Base-by-base conservation (phyloP, 1,139 yeast genomes). In the Diutina pseudorugosa region DNA sequence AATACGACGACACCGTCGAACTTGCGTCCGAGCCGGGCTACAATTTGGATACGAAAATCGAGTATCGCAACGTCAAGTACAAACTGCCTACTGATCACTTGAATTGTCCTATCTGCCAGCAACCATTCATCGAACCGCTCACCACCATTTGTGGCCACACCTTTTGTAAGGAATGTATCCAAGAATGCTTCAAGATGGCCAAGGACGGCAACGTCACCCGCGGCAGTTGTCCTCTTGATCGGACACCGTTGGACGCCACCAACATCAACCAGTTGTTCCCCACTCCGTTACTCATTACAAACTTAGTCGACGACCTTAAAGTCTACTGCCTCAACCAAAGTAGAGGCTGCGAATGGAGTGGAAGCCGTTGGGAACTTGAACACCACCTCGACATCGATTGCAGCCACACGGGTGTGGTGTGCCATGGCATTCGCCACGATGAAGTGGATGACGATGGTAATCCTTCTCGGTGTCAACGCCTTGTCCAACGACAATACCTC, bases 61-160 rank as follows among this genome's bases (percentile, higher is more conserved):
- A 72, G 54, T 54, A 70, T 47, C 58, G 76, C 51, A 69, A 66
- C 52, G 59, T 64, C 52, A 65, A 61, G 52, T 73, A 72, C 55
- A 60, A 64, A 47, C 68, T 67, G 52, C 60, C 59, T 61, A 80
- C 70, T 21, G 86, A 81, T 41, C 84, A 82, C 61, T 62, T 79
- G 53, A 70, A 66, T 53, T 80, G 85, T 58, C 83, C 84, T 3
- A 72, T 80, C 9, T 80, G 85, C 58, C 81, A 78, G 56, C 75
- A 75, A 53, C 83, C 84, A 2, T 78, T 79, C 57, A 65, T 76
- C 7, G 67, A 69, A 50, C 85, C 85, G 0, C 64, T 76, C 56
- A 76, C 82, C 4, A 80, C 85, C 0, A 61, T 71, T 1, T 80
- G 85, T 65, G 84, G 83, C 0, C 85, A 80, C 59, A 79, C 83